Conservation (phyloP, 164 flowering plant genomes). For the Nymphaea thermarum region DNA sequence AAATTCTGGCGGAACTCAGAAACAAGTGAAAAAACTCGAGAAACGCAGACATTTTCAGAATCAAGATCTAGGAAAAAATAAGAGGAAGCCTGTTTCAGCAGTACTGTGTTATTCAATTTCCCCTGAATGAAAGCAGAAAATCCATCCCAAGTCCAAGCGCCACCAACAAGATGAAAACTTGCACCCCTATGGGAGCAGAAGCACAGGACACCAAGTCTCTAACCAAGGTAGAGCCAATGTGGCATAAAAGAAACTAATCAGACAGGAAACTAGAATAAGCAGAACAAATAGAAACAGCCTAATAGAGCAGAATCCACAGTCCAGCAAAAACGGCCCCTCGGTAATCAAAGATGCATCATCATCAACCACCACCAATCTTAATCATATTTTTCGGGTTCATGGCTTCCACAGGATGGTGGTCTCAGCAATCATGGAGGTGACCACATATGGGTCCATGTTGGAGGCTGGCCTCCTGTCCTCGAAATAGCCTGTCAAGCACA, state of each 20-base stretch:
- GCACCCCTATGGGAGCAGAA: background rate
- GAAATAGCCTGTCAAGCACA: slow-evolving; percentile 8
- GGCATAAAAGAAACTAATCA: background rate
- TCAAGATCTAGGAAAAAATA: too few relatives aligned
- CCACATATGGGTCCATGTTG: slow-evolving; percentile 17
- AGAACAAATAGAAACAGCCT: background rate
- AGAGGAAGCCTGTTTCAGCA: too few relatives aligned
- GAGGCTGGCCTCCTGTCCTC: slow-evolving; percentile 18
- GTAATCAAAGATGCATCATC: background rate
- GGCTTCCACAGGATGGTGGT: slow-evolving; percentile 16
- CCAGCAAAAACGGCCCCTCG: background rate
- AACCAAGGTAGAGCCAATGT: background rate
- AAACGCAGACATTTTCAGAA: too few relatives aligned
- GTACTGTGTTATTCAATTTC: too few relatives aligned
- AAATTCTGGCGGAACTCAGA: too few relatives aligned
- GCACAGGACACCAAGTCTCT: background rate
- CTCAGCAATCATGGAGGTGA: slow-evolving; percentile 16
- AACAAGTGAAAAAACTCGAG: too few relatives aligned
- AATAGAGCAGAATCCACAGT: background rate
- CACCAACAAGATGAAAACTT: background rate
- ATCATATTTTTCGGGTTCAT: background rate
- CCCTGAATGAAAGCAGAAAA: background rate
- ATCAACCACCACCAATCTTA: background rate
- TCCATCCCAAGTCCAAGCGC: background rate
- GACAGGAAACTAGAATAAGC: background rate